Evolutionary conservation across 257 asterid genomes (phyloP), one percentile per base, ranked within the genome.

Genomic region (Lavandula angustifolia): DNA sequence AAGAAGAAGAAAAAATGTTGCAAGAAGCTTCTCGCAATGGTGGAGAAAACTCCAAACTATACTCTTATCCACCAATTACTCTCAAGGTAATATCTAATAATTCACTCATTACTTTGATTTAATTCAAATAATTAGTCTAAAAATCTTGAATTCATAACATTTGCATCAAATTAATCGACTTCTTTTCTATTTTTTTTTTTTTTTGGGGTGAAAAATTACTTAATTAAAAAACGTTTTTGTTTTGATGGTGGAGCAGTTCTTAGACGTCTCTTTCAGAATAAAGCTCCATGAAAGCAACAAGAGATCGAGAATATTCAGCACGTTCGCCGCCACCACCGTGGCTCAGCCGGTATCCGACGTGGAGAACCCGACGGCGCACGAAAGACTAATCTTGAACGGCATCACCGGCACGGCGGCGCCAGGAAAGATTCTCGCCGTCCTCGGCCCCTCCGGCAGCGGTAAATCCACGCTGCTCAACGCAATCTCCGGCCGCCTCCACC

Each of bases 401-500:
- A 80, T 90, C 58, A 87, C 95, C 0, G 97, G 97, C 44, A 66
- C 80, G 73, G 97, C 83, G 10, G 72, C 77, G 17, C 97, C 97
- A 0, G 97, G 97, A 1, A 79, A 76, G 54, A 69, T 83, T 70
- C 79, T 90, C 6, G 97, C 95, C 75, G 57, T 90, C n/a, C 92
- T 90, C 3, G 97, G 97, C 1, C 97, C 97, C 2, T 90, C 97
- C 11, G 97, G 95, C 7, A 87, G 97, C 53, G 97, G 97, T 1
- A 90, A 90, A 72, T 90, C 97, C 9, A 90, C 97, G 55, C 83
- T 90, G 6, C 72, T 90, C 0, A 90, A 90, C 75, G 83, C 95
- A 4, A 74, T 90, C 0, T 85, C 90, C n/a, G 97, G 97, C 6
- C 81, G 97, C 0, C 73, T 85, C 69, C 85, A 77, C 34, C 76